Percentiles rank a stretch among this genome's conserved stretches.
Conservation (phyloP, 768 basidiomycete genomes). For the Dacryopinax primogenitus region DNA sequence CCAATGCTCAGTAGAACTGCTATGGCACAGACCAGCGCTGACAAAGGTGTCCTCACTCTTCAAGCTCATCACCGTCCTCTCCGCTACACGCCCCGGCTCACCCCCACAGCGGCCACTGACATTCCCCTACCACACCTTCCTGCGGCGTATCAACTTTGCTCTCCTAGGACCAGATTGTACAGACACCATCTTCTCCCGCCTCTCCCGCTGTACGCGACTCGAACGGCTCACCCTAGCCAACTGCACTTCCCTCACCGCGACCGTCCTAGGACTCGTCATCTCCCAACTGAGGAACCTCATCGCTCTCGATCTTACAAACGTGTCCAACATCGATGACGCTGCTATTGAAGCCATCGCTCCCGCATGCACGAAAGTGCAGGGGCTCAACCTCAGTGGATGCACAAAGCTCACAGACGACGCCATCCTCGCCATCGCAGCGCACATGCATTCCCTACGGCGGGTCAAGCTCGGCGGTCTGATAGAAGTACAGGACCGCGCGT, state of each 20-base stretch:
- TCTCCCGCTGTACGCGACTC: conserved; percentile 62
- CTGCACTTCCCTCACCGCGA: conserved; percentile 54
- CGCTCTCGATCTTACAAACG: conserved; percentile 72
- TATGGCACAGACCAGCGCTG: conserved; percentile 86
- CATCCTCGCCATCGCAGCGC: conserved; percentile 57
- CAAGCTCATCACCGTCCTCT: conserved; percentile 64
- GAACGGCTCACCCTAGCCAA: conserved; percentile 82
- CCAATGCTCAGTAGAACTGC: conserved; percentile 84
- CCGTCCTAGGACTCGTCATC: conserved; percentile 50
- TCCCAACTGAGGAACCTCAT: conserved; percentile 62
- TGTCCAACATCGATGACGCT: conserved; percentile 52
- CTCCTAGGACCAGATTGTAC: conserved; percentile 53
- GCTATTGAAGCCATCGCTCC: conserved; percentile 59
- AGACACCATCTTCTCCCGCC: conserved; percentile 58
- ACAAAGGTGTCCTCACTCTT: conserved; percentile 54
- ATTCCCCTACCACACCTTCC: conserved; percentile 77
- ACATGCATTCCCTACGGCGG: conserved; percentile 67
- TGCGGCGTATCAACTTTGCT: conserved; percentile 83
- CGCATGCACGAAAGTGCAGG: conserved; percentile 66
- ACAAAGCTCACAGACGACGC: conserved; percentile 64
- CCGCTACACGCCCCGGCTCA: conserved; percentile 17
- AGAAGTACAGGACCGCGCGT: conserved; percentile 58
- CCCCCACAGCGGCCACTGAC: conserved; percentile 38
- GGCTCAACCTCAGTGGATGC: conserved; percentile 82
- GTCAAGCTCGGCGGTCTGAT: conserved; percentile 78